phyloP scores from a whole-genome alignment of 2,329 filamentous ascomycete species.

The Phialemonium atrogriseum region DNA sequence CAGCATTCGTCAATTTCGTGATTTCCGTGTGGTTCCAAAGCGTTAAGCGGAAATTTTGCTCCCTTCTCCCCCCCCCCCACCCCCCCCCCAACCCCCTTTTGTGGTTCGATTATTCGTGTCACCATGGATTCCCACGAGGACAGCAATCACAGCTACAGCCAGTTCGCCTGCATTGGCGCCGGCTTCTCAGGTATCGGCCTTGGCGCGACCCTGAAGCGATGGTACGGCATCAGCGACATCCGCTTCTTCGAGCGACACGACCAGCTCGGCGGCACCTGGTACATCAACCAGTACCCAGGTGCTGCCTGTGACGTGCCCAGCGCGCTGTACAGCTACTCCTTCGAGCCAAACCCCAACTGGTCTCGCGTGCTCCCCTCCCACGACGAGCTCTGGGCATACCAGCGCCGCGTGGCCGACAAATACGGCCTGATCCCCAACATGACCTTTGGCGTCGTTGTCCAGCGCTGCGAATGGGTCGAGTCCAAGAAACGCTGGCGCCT shows the following conservation, averaged over 20 bases:
- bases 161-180: conserved; percentile 44
- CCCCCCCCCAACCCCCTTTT: no score
- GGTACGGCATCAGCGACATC: conserved; percentile 50
- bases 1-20: no score
- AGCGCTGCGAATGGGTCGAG: conserved; percentile 29
- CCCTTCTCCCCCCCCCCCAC: no score
- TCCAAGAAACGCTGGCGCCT: conserved; percentile 24
- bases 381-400: conserved; percentile 48
- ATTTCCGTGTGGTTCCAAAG: no score
- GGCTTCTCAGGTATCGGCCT: conserved; percentile 56
- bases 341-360: conserved; percentile 54
- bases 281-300: conserved; percentile 51
- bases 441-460: conserved; percentile 27
- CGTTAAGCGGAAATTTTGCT: no score
- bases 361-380: conserved; percentile 46
- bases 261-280: conserved; percentile 57
- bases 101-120: background rate
- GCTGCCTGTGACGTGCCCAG: conserved; percentile 49
- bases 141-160: conserved; percentile 19
- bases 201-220: conserved; percentile 48
- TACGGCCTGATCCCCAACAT: conserved; percentile 31
- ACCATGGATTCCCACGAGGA: conserved; percentile 1
- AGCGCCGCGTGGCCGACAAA: conserved; percentile 40
- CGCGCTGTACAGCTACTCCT: conserved; percentile 53
- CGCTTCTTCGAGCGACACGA: conserved; percentile 50